Conservation (phyloP, 257 asterid genomes). For the Solanum clarkiae region DNA sequence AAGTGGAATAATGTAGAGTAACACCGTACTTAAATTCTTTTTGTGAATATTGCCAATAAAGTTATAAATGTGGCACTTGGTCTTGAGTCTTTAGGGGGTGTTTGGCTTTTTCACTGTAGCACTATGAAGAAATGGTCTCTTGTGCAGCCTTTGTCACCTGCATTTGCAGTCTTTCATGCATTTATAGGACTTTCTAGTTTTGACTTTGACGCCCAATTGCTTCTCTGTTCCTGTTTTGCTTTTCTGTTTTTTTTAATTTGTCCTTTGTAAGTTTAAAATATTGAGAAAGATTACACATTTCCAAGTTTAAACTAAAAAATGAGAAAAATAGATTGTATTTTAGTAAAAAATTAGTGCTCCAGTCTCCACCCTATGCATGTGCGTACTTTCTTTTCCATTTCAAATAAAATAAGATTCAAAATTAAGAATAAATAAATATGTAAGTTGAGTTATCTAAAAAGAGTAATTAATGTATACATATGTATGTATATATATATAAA, state of each 20-base stretch:
- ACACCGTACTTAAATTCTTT: neutral
- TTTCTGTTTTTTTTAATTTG: neutral
- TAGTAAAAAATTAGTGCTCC: neutral
- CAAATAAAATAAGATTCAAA: neutral
- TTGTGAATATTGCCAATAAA: neutral
- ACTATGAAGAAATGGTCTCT: neutral
- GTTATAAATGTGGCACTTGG: neutral
- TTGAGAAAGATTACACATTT: neutral
- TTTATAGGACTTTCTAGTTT: neutral
- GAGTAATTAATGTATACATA: no score
- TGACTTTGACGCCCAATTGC: neutral
- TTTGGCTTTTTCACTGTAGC: neutral
- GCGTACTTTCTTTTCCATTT: neutral
- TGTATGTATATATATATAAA: neutral
- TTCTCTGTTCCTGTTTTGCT: neutral
- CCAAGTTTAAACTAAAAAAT: neutral
- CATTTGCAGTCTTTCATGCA: neutral
- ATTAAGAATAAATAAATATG: neutral
- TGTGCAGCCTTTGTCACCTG: neutral
- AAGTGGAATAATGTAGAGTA: neutral
- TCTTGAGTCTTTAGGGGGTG: neutral
- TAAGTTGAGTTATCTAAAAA: neutral
- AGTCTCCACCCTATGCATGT: neutral
- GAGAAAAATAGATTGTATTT: neutral
- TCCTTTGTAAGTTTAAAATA: neutral